Evolutionary conservation across 768 basidiomycete species (phyloP), one percentile per base, ranked within the genome.

Genomic region (Boletellus sp.): DNA sequence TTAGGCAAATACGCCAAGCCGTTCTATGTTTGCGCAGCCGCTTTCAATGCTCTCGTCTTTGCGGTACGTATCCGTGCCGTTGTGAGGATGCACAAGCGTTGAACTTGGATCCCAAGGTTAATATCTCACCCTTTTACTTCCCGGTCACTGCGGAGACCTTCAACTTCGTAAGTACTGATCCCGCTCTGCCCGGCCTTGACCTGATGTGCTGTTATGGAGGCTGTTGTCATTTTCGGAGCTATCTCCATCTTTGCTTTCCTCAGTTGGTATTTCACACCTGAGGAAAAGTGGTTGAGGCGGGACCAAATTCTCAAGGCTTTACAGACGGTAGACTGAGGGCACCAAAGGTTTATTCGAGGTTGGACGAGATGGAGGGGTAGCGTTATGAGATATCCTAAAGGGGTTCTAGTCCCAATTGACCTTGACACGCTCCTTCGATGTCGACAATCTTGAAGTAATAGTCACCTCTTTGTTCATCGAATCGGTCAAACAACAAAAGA

Each of bases 61-160:
- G 74, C 84, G 19, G 88, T 90, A 60, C 53, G 85, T 73, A n/a
- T 40, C 7, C 17, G 32, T 19, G 22, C 47, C 6, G 16, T 11
- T 19, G 51, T 26, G 43, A 62, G 26, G 23, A 22, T 33, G 36
- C 20, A 19, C 1, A 9, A 26, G 48, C 41, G 22, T 53, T 56
- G 28, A 59, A 37, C 26, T 33, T 26, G 52, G 38, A 28, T 28
- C 42, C 42, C 17, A 53, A 89, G 89, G 84, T 87, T 54, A 81
- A 86, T 74, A 74, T 90, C 47, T 93, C 92, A 22, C 93, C 93
- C 1, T 94, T 92, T 74, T 80, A 74, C 66, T 95, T 90, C 74
- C 93, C 93, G 1, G 85, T 90, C 24, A 81, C 74, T 10, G 76
- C 85, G 0, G 67, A 79, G 51, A 85, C 77, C 2, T 91, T 94